Percentiles rank a stretch among this genome's conserved stretches.
phyloP scores from a whole-genome alignment of 352 stramenopile genomes.

The Phytophthora chlamydospora region DNA sequence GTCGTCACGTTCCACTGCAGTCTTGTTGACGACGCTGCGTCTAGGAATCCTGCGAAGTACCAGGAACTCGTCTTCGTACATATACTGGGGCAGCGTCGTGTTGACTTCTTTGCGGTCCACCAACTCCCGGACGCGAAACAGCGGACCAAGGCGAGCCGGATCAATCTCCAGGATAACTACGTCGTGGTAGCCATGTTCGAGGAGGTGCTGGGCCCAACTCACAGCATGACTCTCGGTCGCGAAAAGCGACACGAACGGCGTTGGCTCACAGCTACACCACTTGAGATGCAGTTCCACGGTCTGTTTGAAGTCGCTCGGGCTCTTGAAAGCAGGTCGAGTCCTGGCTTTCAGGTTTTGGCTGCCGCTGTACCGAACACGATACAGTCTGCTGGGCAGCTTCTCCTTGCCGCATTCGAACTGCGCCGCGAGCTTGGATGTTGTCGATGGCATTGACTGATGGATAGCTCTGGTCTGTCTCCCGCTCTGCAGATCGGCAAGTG shows the following conservation, averaged over 20 bases:
- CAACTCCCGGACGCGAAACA: slow-evolving; percentile 17
- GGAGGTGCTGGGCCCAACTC: slow-evolving; percentile 9
- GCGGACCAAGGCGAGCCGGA: not conserved
- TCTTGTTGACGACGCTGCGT: slow-evolving; percentile 1
- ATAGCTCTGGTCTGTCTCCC: too few species aligned
- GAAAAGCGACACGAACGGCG: slow-evolving; percentile 27
- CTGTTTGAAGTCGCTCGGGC: slow-evolving; percentile 5
- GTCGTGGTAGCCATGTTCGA: slow-evolving; percentile 13
- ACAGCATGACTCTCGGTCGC: slow-evolving; percentile 6
- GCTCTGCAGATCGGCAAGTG: slow-evolving; percentile 4
- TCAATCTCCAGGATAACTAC: slow-evolving; percentile 20
- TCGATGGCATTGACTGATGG: slow-evolving; percentile 1
- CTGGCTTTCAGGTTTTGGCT: slow-evolving; percentile 13
- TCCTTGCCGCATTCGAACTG: slow-evolving; percentile 3
- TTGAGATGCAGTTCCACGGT: slow-evolving; percentile 13
- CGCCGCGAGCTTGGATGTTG: slow-evolving; percentile 5
- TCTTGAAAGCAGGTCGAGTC: slow-evolving; percentile 10
- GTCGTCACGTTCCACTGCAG: not conserved
- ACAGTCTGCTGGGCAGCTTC: slow-evolving; percentile 1
- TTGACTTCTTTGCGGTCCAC: not conserved
- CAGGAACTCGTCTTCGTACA: slow-evolving; percentile 23
- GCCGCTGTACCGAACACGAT: slow-evolving; percentile 13
- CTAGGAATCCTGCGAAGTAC: slow-evolving; percentile 12
- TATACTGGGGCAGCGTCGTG: not conserved
- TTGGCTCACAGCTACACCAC: slow-evolving; percentile 16